Percentiles rank a stretch among this genome's conserved stretches.
Conservation (phyloP, 2,329 filamentous ascomycete genomes). For the Cercospora sp. region DNA sequence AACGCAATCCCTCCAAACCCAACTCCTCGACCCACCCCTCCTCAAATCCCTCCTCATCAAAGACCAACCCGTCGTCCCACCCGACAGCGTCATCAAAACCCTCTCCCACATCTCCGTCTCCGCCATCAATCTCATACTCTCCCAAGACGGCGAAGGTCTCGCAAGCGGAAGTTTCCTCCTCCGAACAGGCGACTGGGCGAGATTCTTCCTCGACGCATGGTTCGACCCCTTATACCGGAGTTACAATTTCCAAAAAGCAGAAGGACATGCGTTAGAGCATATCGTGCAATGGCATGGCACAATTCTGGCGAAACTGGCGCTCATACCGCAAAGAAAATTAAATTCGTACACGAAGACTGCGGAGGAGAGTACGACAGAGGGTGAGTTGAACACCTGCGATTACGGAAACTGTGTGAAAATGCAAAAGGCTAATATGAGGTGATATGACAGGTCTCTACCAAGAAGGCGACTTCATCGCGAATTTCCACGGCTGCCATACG, state of each 20-base stretch:
- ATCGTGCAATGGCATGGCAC: slow-evolving; percentile 84
- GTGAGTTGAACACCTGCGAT: slow-evolving; percentile 24
- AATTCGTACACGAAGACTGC: slow-evolving; percentile 70
- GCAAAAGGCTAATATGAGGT: not conserved
- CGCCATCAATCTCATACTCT: slow-evolving; percentile 77
- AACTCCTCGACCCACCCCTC: slow-evolving; percentile 65
- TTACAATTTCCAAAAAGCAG: slow-evolving; percentile 96
- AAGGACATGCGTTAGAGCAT: slow-evolving; percentile 78
- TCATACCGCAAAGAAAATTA: slow-evolving; percentile 82
- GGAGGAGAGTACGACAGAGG: slow-evolving; percentile 30
- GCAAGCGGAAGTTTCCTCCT: slow-evolving; percentile 76
- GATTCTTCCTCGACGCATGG: slow-evolving; percentile 92
- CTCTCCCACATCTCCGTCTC: slow-evolving; percentile 77
- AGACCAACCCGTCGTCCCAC: slow-evolving; percentile 83
- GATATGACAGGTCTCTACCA: slow-evolving; percentile 57
- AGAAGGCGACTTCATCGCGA: slow-evolving; percentile 81
- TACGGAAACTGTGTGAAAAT: not conserved
- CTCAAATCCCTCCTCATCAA: slow-evolving; percentile 80
- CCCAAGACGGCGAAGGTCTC: slow-evolving; percentile 80
- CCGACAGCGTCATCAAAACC: slow-evolving; percentile 95
- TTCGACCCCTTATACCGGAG: slow-evolving; percentile 89
- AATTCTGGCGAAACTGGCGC: slow-evolving; percentile 81
- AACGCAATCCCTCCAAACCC: slow-evolving; percentile 64
- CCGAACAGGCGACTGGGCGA: slow-evolving; percentile 82
- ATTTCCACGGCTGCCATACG: slow-evolving; percentile 70